Conservation (phyloP, 2,329 filamentous ascomycete genomes). For the Aurifilum marmelostoma region DNA sequence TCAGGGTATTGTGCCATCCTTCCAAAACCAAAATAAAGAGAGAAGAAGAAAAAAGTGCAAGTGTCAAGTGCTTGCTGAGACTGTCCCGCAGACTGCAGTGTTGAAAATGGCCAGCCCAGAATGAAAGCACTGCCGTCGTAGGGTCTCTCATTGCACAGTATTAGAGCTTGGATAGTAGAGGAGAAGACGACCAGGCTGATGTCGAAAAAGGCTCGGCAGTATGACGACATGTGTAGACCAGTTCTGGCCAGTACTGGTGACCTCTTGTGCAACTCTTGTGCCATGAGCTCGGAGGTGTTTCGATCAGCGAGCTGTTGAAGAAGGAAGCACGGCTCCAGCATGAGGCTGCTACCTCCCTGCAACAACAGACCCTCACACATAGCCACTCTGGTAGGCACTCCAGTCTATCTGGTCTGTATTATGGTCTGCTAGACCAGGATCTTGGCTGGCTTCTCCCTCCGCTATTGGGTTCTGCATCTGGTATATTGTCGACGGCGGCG, state of each 20-base stretch:
- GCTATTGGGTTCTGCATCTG: neutral
- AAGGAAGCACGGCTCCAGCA: neutral
- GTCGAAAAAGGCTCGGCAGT: neutral
- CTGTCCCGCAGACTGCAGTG: neutral
- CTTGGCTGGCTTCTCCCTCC: neutral
- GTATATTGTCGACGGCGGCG: neutral
- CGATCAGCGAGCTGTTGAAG: no score
- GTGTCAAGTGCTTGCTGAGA: neutral
- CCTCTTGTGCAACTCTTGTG: neutral
- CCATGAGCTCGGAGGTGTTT: neutral
- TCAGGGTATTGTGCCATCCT: neutral
- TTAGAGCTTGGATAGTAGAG: neutral
- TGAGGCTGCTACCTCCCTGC: neutral
- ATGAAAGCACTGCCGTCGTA: neutral
- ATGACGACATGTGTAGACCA: neutral
- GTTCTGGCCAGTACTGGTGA: neutral
- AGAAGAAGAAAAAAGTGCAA: neutral
- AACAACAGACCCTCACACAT: neutral
- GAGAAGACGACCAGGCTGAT: neutral
- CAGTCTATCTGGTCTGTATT: neutral
- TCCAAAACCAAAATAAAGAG: neutral
- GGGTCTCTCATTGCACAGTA: no score
- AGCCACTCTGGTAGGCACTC: neutral
- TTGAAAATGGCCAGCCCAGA: neutral
- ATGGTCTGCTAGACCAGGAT: neutral